Base-by-base conservation (phyloP, 768 basidiomycete genomes). In the Suillus spraguei region DNA sequence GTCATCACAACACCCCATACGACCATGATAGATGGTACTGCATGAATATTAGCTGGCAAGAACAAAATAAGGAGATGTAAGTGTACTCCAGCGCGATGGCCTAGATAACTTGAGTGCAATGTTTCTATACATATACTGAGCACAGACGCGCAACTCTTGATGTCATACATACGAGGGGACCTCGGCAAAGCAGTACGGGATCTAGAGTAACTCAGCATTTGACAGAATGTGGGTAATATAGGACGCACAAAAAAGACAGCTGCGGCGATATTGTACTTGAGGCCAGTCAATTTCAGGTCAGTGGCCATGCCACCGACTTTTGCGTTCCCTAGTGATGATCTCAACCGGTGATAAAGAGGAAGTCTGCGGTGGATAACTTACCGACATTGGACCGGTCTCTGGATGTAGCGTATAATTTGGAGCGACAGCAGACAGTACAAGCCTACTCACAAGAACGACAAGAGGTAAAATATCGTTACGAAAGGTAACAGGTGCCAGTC, bases 351-450 rank as follows among this genome's bases (percentile, higher is more conserved):
- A 49, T 33, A 24, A 3, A 52, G 14, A 56, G 41, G 32, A 33
- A 53, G 6, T n/a, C n/a, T 53, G 56, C 8, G n/a, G 10, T 17
- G 28, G 10, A 59, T 0, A 64, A 74, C 74, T 74, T 68, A 62
- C 82, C 82, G 52, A 83, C 68, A 68, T 82, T 83, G 49, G 78
- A 69, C 20, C 82, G 77, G 68, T 83, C 82, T 44, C 79, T 80
- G 58, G n/a, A n/a, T 22, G 52, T 17, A 59, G 24, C 46, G 50
- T 32, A 11, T 22, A 35, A 35, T 2, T 5, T 58, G 6, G 4
- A 13, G 65, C 38, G 53, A 38, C 16, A 14, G 24, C 56, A 28
- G 2, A 36, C 13, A 59, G 7, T 14, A 59, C 36, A 38, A 0
- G 13, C 6, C 17, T 24, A 76, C 81, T 73, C 64, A 82, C 79